Base-by-base conservation (phyloP, 768 basidiomycete genomes). In the Boletus insuetus region DNA sequence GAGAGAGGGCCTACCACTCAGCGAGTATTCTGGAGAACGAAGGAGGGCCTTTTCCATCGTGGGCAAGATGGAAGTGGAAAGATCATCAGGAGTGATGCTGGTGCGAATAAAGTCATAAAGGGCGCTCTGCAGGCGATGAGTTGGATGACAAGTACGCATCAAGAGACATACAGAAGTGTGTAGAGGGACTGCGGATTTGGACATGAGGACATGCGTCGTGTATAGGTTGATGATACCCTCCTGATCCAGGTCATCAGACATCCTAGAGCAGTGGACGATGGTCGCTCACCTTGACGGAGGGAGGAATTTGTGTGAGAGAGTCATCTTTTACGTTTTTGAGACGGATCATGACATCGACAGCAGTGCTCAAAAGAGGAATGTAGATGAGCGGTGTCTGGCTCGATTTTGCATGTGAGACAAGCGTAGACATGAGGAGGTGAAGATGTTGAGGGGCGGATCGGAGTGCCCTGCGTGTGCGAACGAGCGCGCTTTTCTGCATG, bases 11-110 rank as follows among this genome's bases (percentile, higher is more conserved):
- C 47, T 55, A 91, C 91, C 75, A 35, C 75, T 74, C 4, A 96
- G 77, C 0, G 87, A 82, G 40, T 82, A 76, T 69, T 96, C 94
- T 0, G 95, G 93, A 2, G 89, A 88, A 26, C 91, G 83, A 11
- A 92, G 72, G 9, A 96, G 67, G 2, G 89, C 82, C 60, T 92
- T 93, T 65, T 95, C 93, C 37, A 91, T 82, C 0, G 78, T 77
- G 0, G 92, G 91, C 0, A 94, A 71, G 42, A 95, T 73, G 0
- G 73, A 70, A 6, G 74, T 68, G 2, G 69, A 68, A 29, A 94
- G 72, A 37, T 87, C 83, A 0, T 79, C 75, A 0, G 75, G 65
- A 1, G 74, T 73, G 5, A 91, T 67, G 47, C 77, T 81, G 0
- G 72, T 77, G 3, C 70, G 64, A 54, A 91, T 79, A 67, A 92